Conservation (phyloP, 2,329 filamentous ascomycete genomes). For the Clonostachys rosea region DNA sequence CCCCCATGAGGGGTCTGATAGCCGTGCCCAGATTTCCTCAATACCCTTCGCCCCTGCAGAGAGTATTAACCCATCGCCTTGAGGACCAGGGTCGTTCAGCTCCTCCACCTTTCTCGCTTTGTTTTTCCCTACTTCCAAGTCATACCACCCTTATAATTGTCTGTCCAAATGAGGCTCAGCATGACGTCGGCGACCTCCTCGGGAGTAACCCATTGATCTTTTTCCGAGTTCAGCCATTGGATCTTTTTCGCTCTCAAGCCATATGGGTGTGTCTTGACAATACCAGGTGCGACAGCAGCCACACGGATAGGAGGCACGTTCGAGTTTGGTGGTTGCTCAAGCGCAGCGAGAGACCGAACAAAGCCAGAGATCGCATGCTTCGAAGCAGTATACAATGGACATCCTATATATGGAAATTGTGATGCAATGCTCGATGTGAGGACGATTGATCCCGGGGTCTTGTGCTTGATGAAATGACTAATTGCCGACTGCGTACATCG, state of each 20-base stretch:
- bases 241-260: constrained; percentile 26
- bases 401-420: constrained; percentile 10
- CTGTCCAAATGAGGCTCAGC: constrained; percentile 20
- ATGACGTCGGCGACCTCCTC: constrained; percentile 28
- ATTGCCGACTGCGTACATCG: constrained; percentile 20
- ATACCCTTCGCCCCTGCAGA: background rate
- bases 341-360: constrained; percentile 19
- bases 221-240: constrained; percentile 13
- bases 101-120: constrained; percentile 1
- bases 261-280: constrained; percentile 28
- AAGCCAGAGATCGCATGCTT: constrained; percentile 20
- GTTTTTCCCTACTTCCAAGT: constrained; percentile 5
- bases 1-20: no score
- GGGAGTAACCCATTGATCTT: constrained; percentile 23
- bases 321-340: constrained; percentile 8
- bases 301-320: constrained; percentile 17
- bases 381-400: constrained; percentile 18
- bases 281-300: constrained; percentile 26
- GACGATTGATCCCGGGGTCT: constrained; percentile 13
- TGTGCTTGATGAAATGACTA: constrained; percentile 12
- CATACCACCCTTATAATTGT: constrained; percentile 14
- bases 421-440: constrained; percentile 17
- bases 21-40: constrained; percentile 7
- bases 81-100: constrained; percentile 6
- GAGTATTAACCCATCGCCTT: background rate